phyloP scores from a whole-genome alignment of 106 monocot species.

The Hemerocallis citrina region DNA sequence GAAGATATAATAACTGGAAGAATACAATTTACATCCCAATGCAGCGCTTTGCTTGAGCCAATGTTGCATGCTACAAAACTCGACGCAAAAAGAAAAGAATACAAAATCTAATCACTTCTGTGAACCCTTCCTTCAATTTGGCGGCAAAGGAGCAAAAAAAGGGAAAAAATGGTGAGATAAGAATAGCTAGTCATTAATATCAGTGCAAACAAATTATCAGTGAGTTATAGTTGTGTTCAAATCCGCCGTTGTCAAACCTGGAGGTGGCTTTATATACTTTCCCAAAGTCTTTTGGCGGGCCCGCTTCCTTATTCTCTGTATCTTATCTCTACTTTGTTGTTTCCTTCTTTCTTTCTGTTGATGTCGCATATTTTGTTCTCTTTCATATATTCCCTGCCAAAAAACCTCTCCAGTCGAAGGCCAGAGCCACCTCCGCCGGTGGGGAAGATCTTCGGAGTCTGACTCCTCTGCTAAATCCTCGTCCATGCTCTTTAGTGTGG shows the following conservation, averaged over 20 bases:
- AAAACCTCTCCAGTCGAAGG: slow-evolving; percentile 85
- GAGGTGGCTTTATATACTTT: slow-evolving; percentile 76
- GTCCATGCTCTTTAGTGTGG: slow-evolving; percentile 85
- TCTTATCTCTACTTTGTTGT: slow-evolving; percentile 75
- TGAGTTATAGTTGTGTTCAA: slow-evolving; percentile 33
- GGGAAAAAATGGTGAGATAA: slow-evolving; percentile 4
- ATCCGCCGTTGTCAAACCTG: slow-evolving; percentile 17
- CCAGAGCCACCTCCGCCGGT: slow-evolving; percentile 62
- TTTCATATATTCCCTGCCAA: slow-evolving; percentile 82
- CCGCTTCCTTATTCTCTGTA: slow-evolving; percentile 68
- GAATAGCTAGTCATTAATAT: slow-evolving; percentile 10
- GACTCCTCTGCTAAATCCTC: slow-evolving; percentile 88
- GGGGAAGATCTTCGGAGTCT: slow-evolving; percentile 51
- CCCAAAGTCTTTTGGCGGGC: slow-evolving; percentile 79
- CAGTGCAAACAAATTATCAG: background rate
- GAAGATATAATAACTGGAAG: too few relatives aligned
- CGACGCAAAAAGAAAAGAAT: slow-evolving; percentile 1
- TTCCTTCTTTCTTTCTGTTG: slow-evolving; percentile 56
- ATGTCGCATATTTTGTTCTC: slow-evolving; percentile 57
- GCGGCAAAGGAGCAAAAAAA: slow-evolving; percentile 6
- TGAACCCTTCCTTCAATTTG: background rate
- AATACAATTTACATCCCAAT: too few relatives aligned
- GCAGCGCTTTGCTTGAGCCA: too few relatives aligned
- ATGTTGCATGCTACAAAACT: too few relatives aligned
- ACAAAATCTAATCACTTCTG: slow-evolving; percentile 8